These are phyloP conservation scores for Neofusicoccum kwambonambiense DNA, from an alignment of 2,329 filamentous ascomycete species.

Conservation along the genomic window DNA sequence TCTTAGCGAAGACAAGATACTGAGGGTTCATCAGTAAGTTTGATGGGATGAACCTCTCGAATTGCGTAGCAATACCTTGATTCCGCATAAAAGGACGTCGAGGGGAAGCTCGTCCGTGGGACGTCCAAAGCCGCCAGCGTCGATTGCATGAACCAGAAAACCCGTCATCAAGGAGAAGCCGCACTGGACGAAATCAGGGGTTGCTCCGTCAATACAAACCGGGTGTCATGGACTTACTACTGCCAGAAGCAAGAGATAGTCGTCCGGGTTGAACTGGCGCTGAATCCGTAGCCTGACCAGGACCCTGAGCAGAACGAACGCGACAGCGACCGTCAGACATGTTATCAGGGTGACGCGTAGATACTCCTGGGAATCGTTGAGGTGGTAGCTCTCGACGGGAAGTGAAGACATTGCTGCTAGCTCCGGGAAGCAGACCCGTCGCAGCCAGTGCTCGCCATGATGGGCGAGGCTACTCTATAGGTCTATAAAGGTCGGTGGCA, in stretches of 20 bases:
- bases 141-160: not conserved
- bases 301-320: not conserved
- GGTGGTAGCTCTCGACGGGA: not conserved
- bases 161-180: not conserved
- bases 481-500: not conserved
- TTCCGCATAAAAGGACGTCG: not conserved
- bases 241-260: conserved; percentile 3
- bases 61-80: not conserved
- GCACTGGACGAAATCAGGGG: not conserved
- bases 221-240: not conserved
- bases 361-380: not conserved
- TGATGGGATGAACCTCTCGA: no score
- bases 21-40: not conserved
- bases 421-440: not conserved
- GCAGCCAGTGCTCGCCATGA: not conserved
- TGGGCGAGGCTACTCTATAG: not conserved
- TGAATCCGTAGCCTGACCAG: not conserved
- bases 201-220: no score
- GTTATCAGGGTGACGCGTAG: not conserved
- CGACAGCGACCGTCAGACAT: not conserved
- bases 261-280: not conserved
- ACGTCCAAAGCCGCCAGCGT: not conserved
- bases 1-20: not conserved
- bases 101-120: not conserved
- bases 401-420: not conserved